Evolutionary conservation across 2,329 filamentous ascomycete species (phyloP).

Genomic region (Botrytis byssoidea): DNA sequence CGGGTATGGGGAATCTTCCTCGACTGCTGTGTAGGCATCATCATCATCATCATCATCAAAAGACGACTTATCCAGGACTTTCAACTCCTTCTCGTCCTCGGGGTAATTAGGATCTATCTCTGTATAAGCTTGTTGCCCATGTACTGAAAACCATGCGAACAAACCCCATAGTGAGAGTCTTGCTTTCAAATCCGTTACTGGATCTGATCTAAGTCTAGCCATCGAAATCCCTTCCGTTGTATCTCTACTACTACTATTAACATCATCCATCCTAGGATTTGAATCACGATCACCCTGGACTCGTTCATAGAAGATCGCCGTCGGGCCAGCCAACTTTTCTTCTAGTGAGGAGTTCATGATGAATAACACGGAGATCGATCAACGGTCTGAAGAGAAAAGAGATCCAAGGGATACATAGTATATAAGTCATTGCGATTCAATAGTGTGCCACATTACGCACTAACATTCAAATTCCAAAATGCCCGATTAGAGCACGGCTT

Average conservation of each 20-base stretch:
- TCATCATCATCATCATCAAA: constrained; percentile 2
- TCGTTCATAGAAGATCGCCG: neutral
- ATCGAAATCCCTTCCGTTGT: neutral
- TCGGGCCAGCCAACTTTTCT: neutral
- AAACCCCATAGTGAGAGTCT: constrained; percentile 5
- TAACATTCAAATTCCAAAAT: neutral
- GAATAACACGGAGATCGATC: neutral
- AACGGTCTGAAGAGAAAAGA: neutral
- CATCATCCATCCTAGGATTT: neutral
- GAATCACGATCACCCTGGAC: neutral
- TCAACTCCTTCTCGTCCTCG: neutral
- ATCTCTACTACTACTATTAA: neutral
- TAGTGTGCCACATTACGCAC: neutral
- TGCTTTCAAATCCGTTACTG: neutral
- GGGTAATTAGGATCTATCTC: constrained; percentile 5
- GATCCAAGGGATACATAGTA: neutral
- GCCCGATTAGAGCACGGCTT: neutral
- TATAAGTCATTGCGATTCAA: neutral
- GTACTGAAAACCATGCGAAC: neutral
- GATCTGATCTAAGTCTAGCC: neutral
- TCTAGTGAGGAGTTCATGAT: neutral
- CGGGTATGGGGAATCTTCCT: constrained; percentile 31
- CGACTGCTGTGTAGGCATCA: neutral
- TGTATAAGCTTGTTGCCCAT: neutral
- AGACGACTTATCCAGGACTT: neutral